Evolutionary conservation across 495 filamentous ascomycete genomes (phyloP).

Genomic region (Trichoderma parareesei): DNA sequence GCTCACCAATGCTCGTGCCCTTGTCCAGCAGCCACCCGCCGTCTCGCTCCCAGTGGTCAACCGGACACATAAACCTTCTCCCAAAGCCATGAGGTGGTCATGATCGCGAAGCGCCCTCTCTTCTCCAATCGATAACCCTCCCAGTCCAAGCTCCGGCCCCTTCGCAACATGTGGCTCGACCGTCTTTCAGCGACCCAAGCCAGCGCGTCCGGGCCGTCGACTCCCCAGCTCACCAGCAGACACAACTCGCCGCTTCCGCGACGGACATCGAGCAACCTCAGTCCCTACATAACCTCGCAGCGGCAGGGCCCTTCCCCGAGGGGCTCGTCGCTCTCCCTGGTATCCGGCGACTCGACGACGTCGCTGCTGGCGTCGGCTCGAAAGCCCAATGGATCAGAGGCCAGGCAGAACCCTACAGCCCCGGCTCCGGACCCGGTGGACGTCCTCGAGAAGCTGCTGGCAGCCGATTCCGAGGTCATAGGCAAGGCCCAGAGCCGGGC

Average conservation of each 20-base stretch:
- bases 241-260: constrained; percentile 63
- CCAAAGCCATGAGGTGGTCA: neutral
- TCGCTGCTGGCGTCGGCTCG: constrained; percentile 57
- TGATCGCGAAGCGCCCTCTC: neutral
- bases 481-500: constrained; percentile 12
- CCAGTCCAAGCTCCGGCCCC: neutral
- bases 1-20: neutral
- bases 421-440: constrained; percentile 60
- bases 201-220: constrained; percentile 31
- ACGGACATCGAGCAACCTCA: constrained; percentile 50
- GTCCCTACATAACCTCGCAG: constrained; percentile 43
- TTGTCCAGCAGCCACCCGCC: neutral
- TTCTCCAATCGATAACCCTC: neutral
- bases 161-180: constrained; percentile 72
- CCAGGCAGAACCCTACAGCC: constrained; percentile 49
- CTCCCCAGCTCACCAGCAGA: constrained; percentile 48
- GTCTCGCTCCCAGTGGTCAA: neutral
- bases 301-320: constrained; percentile 55
- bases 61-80: neutral
- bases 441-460: constrained; percentile 64
- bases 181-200: constrained; percentile 59
- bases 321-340: constrained; percentile 55
- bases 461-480: constrained; percentile 30
- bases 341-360: constrained; percentile 62
- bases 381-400: constrained; percentile 55